Percentiles rank a stretch among this genome's conserved stretches.
These are phyloP conservation scores for Calonectria leucothoes DNA, from an alignment of 2,329 filamentous ascomycete species.

Conservation along the genomic window DNA sequence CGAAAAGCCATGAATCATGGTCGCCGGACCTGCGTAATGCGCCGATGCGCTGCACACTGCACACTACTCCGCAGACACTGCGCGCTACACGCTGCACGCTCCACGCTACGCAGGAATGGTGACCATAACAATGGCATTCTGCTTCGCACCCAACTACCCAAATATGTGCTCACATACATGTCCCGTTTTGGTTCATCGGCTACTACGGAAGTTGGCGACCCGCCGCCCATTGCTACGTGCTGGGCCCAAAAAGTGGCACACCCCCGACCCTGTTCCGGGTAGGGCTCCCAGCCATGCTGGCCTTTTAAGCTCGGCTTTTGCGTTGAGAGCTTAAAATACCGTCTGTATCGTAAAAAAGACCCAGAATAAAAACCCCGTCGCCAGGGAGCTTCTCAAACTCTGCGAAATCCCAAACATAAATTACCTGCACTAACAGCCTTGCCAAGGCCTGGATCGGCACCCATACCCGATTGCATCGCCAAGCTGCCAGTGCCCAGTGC, in stretches of 20 bases:
- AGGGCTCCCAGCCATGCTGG: not conserved
- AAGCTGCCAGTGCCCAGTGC: constrained; percentile 36
- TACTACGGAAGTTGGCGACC: not conserved
- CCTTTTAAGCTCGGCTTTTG: not conserved
- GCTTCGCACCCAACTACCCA: not conserved
- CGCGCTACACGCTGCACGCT: not conserved
- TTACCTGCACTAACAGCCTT: constrained; percentile 22
- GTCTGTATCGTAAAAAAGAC: not conserved
- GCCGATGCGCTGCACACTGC: not conserved
- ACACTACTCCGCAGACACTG: too few relatives aligned
- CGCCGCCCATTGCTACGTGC: not conserved
- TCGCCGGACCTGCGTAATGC: not conserved
- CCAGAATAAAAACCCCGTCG: not conserved
- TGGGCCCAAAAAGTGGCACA: not conserved
- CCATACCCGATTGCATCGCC: constrained; percentile 38
- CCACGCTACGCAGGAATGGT: not conserved
- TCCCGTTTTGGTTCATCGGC: not conserved
- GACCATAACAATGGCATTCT: not conserved
- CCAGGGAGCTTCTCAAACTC: not conserved
- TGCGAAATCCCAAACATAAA: not conserved
- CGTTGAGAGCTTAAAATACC: constrained; percentile 19
- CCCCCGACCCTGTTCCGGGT: not conserved
- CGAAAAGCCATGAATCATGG: not conserved
- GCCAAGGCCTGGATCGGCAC: constrained; percentile 43
- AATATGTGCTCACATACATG: too few relatives aligned